phyloP scores from a whole-genome alignment of 371 early-diverging fungal species.

The Nematocida sp. region DNA sequence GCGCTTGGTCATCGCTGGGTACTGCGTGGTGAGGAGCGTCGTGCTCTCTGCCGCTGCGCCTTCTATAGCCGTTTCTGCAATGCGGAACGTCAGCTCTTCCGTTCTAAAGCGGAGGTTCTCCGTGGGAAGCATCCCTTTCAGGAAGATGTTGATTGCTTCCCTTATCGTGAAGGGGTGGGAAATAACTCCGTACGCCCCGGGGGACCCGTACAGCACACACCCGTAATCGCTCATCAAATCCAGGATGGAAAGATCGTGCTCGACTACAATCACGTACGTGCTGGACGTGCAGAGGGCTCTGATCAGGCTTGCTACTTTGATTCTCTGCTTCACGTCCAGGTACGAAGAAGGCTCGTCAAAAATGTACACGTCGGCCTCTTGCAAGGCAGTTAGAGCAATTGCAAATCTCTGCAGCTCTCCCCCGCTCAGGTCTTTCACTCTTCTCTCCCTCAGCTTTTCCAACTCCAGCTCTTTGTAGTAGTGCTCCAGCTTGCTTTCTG shows the following conservation, averaged over 20 bases:
- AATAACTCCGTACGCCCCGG: constrained; percentile 95
- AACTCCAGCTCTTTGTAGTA: constrained; percentile 67
- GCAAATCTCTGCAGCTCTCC: constrained; percentile 98
- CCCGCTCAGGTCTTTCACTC: constrained; percentile 84
- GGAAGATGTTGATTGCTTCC: constrained; percentile 97
- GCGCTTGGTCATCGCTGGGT: constrained; percentile 5
- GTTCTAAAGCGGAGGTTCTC: constrained; percentile 98
- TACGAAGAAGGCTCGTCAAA: constrained; percentile 98
- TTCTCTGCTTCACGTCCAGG: constrained; percentile 96
- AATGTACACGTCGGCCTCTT: constrained; percentile 89
- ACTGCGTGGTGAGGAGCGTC: background rate
- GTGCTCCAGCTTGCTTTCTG: constrained; percentile 69
- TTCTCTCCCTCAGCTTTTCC: constrained; percentile 75
- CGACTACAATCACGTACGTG: constrained; percentile 89
- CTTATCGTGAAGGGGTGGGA: constrained; percentile 92
- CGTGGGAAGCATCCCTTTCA: constrained; percentile 93
- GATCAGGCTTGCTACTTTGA: constrained; percentile 88
- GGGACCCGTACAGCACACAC: constrained; percentile 93
- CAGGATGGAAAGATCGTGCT: constrained; percentile 97
- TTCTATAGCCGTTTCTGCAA: constrained; percentile 70
- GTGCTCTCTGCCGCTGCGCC: constrained; percentile 55
- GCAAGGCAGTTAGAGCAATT: constrained; percentile 78
- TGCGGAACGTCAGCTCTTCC: constrained; percentile 83
- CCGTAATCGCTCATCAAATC: constrained; percentile 97
- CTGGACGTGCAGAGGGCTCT: constrained; percentile 72